A percentile compares a stretch with the other conserved stretches of the same genome.
Evolutionary conservation across 2,329 filamentous ascomycete genomes (phyloP).

Genomic region (Chrysoporthe cubensis): DNA sequence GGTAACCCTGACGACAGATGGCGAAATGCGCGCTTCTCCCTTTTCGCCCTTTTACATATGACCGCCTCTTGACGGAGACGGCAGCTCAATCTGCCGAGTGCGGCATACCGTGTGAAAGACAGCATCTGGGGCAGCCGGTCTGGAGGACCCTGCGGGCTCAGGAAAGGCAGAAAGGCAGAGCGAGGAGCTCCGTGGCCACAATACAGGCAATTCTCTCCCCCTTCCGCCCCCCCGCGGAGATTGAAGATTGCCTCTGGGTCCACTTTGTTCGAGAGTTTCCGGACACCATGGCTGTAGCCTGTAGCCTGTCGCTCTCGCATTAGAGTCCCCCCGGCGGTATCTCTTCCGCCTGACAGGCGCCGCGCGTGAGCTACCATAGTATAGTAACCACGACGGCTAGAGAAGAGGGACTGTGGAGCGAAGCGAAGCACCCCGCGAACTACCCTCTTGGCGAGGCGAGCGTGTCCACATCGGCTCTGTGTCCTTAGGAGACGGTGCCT

Average conservation of each 20-base stretch:
- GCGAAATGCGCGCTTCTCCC: neutral
- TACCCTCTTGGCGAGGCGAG: neutral
- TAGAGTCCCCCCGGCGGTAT: too few relatives aligned
- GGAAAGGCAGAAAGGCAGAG: too few relatives aligned
- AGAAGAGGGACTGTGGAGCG: neutral
- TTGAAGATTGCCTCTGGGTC: too few relatives aligned
- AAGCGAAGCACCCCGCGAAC: neutral
- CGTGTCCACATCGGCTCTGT: constrained; percentile 2
- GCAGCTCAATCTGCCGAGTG: neutral
- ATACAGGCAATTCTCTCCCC: too few relatives aligned
- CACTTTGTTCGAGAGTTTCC: too few relatives aligned
- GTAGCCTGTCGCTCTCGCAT: too few relatives aligned
- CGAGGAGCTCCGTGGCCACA: too few relatives aligned
- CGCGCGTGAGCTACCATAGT: neutral
- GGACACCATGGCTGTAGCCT: too few relatives aligned
- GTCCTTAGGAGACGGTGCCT: neutral
- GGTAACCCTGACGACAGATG: neutral
- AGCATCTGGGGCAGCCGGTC: too few relatives aligned
- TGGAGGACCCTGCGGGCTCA: too few relatives aligned
- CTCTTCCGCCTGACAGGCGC: neutral
- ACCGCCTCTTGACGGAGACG: neutral
- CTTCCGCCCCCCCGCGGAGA: too few relatives aligned
- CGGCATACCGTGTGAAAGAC: neutral
- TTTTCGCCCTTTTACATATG: neutral
- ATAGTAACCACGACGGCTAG: neutral